Evolutionary conservation across 176 grass and related monocot species (phyloP), one percentile per base, ranked within the genome.

Genomic region (Triticum timopheevii): DNA sequence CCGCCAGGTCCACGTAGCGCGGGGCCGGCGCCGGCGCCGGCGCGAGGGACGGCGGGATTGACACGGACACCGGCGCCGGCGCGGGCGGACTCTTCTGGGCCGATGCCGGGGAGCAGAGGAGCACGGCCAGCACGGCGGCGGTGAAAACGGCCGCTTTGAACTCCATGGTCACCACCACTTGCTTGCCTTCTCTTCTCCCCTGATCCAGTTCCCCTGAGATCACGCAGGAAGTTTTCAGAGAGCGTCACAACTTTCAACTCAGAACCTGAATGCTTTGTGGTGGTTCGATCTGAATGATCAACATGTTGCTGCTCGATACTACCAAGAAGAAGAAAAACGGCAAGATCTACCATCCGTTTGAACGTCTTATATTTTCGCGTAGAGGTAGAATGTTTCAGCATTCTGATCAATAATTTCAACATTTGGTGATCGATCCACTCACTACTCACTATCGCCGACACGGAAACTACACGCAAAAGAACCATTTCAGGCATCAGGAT

Each of bases 21-120:
- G 86, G 81, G 5, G 92, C 90, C 59, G 96, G 96, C 12, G 95
- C 87, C 58, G 93, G 94, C 34, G 94, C 92, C 38, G 93, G 94
- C 13, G 94, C 90, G 0, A 92, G 90, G 16, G 86, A 31, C 5
- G 90, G 88, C 10, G 88, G 16, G 1, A 85, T 84, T 0, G 89
- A 75, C 11, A 89, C 67, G 1, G 90, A 56, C 13, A 88, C 64
- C 4, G 91, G 84, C 30, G 86, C 38, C 20, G 89, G 86, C 49
- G 92, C 84, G 1, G 76, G 85, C 1, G 87, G 89, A 8, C 50
- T 84, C 8, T 54, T 88, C 82, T 95, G 93, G 12, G 88, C 88
- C 52, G 63, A 13, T 83, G 86, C 83, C 56, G 93, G 90, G 31
- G 76, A 38, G 17, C 83, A 82, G 30, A 92, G 27, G 69, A 92